Evolutionary conservation across 1,284 basidiomycete genomes (phyloP).

Genomic region (Melampsora larici-populina): DNA sequence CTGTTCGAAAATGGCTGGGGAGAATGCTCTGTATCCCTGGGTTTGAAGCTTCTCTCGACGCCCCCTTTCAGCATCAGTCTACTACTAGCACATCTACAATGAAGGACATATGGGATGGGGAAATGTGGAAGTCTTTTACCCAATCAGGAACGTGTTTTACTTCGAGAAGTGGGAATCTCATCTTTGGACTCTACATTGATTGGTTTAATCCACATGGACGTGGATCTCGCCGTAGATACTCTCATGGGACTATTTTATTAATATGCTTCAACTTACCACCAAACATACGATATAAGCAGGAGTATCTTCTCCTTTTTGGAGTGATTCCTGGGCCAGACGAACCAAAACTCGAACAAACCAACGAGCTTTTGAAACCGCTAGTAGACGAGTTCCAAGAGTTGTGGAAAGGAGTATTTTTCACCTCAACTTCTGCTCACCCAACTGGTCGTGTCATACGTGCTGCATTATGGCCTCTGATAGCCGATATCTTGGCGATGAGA

Average conservation of each 20-base stretch:
- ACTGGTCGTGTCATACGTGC: neutral
- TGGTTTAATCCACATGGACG: no score
- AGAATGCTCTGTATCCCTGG: neutral
- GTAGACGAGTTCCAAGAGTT: neutral
- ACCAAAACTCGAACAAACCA: constrained; percentile 10
- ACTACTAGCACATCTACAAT: neutral
- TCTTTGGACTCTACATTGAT: neutral
- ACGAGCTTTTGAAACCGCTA: no score
- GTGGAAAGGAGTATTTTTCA: neutral
- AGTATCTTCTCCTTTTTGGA: neutral
- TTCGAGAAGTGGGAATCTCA: constrained; percentile 9
- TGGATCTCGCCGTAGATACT: no score
- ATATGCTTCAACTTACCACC: neutral
- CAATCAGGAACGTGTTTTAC: neutral
- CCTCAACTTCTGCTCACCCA: neutral
- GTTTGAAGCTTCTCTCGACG: neutral
- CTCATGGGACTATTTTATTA: no score
- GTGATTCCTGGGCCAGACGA: constrained; percentile 20
- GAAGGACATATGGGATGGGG: constrained; percentile 28
- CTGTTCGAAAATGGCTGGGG: neutral
- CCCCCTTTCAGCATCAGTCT: neutral
- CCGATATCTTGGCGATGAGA: constrained; percentile 8
- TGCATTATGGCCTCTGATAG: neutral
- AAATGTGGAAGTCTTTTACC: constrained; percentile 10
- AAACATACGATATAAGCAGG: constrained; percentile 7